A percentile compares a stretch with the other conserved stretches of the same genome.
Conservation (phyloP, 768 basidiomycete genomes). For the Polyporus arcularius region DNA sequence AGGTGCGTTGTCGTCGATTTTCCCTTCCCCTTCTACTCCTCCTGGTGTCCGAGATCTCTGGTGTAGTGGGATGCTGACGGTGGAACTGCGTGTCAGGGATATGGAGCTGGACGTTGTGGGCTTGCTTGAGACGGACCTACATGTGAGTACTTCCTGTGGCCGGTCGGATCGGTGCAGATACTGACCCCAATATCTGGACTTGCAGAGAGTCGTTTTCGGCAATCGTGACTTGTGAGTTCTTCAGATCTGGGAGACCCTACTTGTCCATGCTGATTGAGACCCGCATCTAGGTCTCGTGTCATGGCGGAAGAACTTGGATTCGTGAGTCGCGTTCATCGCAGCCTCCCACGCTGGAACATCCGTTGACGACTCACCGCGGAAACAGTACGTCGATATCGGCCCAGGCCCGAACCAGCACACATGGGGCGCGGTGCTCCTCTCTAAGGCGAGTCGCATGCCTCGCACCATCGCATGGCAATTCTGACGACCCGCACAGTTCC, state of each 20-base stretch:
- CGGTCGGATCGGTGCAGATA: background rate
- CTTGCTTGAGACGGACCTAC: constrained; percentile 81
- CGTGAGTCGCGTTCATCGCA: constrained; percentile 45
- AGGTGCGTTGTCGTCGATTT: constrained; percentile 19
- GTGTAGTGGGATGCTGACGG: background rate
- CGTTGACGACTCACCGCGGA: background rate
- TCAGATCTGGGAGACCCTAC: background rate
- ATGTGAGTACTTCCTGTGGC: constrained; percentile 49
- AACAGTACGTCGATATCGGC: constrained; percentile 83
- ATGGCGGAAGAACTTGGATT: constrained; percentile 79
- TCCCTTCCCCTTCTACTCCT: no score
- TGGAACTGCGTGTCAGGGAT: constrained; percentile 45
- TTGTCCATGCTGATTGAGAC: background rate
- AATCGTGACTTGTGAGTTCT: constrained; percentile 75
- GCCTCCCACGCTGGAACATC: no score
- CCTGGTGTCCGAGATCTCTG: no score
- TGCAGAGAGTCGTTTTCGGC: constrained; percentile 71
- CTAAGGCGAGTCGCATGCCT: constrained; percentile 52
- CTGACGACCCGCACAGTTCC: constrained; percentile 53
- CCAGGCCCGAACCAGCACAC: constrained; percentile 89
- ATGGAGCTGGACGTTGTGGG: constrained; percentile 87
- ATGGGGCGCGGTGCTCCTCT: constrained; percentile 83
- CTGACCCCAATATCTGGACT: background rate
- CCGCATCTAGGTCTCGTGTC: constrained; percentile 64
- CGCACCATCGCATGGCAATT: background rate